These are phyloP conservation scores for Phlebopus sp. DNA, from an alignment of 1,284 basidiomycete species.

Conservation along the genomic window DNA sequence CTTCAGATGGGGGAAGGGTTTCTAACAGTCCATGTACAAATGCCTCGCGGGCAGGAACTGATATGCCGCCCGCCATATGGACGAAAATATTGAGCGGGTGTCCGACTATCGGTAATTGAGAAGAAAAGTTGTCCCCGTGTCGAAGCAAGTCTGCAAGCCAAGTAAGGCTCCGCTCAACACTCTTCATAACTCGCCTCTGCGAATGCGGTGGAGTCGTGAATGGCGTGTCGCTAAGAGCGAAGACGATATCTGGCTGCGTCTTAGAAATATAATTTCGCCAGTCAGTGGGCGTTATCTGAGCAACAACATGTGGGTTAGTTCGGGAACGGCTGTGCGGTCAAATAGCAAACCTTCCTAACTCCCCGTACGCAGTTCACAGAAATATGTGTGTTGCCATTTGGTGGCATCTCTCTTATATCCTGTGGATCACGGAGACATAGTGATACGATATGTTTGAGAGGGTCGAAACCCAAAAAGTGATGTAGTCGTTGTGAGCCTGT, in stretches of 20 bases:
- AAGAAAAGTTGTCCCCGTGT: slow-evolving; percentile 3
- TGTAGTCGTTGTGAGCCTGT: slow-evolving; percentile 52
- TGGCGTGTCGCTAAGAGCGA: slow-evolving; percentile 70
- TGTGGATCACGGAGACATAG: slow-evolving; percentile 65
- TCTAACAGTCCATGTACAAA: slow-evolving; percentile 64
- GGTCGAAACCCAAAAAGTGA: slow-evolving; percentile 53
- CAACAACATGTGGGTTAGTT: slow-evolving; percentile 1
- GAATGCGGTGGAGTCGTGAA: slow-evolving; percentile 61
- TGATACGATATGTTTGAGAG: slow-evolving; percentile 49
- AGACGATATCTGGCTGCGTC: slow-evolving; percentile 66
- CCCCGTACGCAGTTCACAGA: slow-evolving; percentile 64
- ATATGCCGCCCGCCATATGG: slow-evolving; percentile 63
- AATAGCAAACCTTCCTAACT: slow-evolving; percentile 57
- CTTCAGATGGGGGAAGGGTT: slow-evolving; percentile 53
- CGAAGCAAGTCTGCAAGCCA: slow-evolving; percentile 60
- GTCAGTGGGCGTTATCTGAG: slow-evolving; percentile 52
- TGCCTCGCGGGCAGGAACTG: slow-evolving; percentile 51
- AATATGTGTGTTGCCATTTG: slow-evolving; percentile 60
- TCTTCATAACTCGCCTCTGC: slow-evolving; percentile 72
- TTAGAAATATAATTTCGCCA: slow-evolving; percentile 52
- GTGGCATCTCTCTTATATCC: slow-evolving; percentile 62
- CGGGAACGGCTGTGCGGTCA: slow-evolving; percentile 3
- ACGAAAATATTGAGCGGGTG: slow-evolving; percentile 52
- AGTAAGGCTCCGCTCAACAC: slow-evolving; percentile 59
- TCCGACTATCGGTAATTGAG: background rate